Conservation (phyloP, 2,329 filamentous ascomycete genomes). For the Tolypocladium pustulatum region DNA sequence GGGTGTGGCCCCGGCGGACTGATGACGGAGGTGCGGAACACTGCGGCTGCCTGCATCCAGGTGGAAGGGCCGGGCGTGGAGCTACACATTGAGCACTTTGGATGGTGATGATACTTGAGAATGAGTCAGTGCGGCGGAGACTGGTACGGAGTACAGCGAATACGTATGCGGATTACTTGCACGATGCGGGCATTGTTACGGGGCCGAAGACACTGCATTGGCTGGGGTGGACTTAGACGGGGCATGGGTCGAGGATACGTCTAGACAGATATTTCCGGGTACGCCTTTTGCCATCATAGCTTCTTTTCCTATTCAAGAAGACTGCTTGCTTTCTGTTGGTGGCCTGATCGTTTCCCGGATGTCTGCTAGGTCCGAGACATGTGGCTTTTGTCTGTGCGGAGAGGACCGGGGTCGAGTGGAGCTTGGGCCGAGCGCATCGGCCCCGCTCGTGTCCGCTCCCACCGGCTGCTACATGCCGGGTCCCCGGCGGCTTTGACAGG, state of each 20-base stretch:
- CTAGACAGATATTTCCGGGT: neutral
- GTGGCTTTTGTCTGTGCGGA: neutral
- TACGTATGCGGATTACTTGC: neutral
- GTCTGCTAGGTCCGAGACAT: neutral
- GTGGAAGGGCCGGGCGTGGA: constrained; percentile 31
- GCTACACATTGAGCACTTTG: constrained; percentile 38
- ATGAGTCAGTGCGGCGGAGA: neutral
- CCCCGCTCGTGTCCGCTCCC: neutral
- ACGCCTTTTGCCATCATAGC: neutral
- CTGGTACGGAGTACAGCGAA: neutral
- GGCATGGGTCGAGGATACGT: neutral
- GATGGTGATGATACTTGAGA: constrained; percentile 20
- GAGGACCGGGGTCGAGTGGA: neutral
- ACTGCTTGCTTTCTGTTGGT: neutral
- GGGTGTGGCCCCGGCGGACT: constrained; percentile 35
- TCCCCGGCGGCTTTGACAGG: neutral
- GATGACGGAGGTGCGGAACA: constrained; percentile 30
- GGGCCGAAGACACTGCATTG: neutral
- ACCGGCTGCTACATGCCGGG: neutral
- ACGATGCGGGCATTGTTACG: neutral
- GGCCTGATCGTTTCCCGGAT: neutral
- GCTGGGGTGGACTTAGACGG: neutral
- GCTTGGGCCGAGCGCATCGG: neutral
- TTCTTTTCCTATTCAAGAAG: neutral
- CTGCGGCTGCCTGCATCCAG: constrained; percentile 27